Evolutionary conservation across 495 filamentous ascomycete species (phyloP).

Genomic region (Xanthoparmelia taractica): DNA sequence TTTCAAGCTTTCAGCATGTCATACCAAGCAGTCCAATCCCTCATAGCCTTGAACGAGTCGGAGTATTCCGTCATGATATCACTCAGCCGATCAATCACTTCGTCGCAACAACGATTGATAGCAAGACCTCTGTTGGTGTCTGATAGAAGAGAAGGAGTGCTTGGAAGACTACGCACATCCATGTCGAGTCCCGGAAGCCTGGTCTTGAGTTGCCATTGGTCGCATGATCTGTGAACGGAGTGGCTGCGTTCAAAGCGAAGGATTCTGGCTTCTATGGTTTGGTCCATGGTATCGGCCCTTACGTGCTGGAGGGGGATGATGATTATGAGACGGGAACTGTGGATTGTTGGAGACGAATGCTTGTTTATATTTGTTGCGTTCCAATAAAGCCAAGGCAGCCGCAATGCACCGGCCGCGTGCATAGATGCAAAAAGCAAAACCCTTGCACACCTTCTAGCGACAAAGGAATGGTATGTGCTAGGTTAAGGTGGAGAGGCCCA

Average conservation of each 20-base stretch:
- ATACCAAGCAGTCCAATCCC: neutral
- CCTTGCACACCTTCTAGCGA: too few relatives aligned
- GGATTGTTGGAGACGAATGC: neutral
- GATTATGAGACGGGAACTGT: too few relatives aligned
- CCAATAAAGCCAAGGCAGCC: neutral
- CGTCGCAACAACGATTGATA: neutral
- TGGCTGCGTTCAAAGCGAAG: neutral
- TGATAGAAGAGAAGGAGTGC: neutral
- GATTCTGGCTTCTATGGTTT: neutral
- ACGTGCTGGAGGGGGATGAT: neutral
- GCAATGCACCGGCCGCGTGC: neutral
- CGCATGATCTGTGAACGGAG: neutral
- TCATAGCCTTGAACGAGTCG: neutral
- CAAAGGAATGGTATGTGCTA: too few relatives aligned
- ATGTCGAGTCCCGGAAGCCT: neutral
- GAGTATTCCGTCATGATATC: neutral
- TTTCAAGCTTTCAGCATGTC: neutral
- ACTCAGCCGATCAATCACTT: neutral
- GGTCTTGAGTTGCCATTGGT: neutral
- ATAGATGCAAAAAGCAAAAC: neutral
- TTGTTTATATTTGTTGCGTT: neutral
- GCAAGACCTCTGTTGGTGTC: neutral
- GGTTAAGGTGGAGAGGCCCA: too few relatives aligned
- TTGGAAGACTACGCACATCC: neutral
- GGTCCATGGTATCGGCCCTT: neutral